Conservation (phyloP, 768 basidiomycete species). For the Cantharellus anzutake region DNA sequence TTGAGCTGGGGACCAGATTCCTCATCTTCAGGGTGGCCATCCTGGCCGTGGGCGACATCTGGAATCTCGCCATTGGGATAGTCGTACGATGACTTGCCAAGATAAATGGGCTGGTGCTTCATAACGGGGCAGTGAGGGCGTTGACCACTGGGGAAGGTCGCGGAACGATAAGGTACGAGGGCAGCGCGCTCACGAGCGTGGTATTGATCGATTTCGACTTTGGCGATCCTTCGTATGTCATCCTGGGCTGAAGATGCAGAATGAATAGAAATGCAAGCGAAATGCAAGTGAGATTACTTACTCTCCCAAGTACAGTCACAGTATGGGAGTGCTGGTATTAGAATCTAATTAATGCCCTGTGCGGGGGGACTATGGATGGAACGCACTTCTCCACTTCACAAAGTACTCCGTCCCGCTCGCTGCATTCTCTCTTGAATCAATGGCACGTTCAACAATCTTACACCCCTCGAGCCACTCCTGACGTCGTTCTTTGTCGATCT, state of each 20-base stretch:
- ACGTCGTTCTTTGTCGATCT: constrained; percentile 78
- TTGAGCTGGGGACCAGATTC: constrained; percentile 35
- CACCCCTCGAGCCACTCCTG: constrained; percentile 82
- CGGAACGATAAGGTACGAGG: constrained; percentile 8
- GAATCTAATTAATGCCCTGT: neutral
- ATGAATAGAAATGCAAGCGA: constrained; percentile 1
- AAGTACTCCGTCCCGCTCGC: constrained; percentile 59
- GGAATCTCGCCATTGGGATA: neutral
- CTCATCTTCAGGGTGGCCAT: neutral
- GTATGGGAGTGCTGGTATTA: constrained; percentile 11
- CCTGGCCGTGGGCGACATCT: neutral
- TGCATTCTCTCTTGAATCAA: constrained; percentile 49
- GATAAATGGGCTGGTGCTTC: constrained; percentile 47
- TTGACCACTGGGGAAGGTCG: constrained; percentile 36
- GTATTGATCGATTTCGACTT: constrained; percentile 4
- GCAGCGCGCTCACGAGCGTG: constrained; percentile 3
- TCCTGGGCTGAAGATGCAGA: constrained; percentile 1
- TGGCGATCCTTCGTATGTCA: constrained; percentile 6
- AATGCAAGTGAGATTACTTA: constrained; percentile 14
- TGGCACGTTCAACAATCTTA: constrained; percentile 81
- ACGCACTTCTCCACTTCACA: constrained; percentile 75
- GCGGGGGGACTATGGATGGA: too few species aligned
- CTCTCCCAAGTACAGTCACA: constrained; percentile 81
- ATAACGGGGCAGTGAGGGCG: constrained; percentile 74
- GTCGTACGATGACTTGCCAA: constrained; percentile 3